Percentiles rank a stretch among this genome's conserved stretches.
Evolutionary conservation across 495 filamentous ascomycete genomes (phyloP).

Genomic region (Niebla homalea): DNA sequence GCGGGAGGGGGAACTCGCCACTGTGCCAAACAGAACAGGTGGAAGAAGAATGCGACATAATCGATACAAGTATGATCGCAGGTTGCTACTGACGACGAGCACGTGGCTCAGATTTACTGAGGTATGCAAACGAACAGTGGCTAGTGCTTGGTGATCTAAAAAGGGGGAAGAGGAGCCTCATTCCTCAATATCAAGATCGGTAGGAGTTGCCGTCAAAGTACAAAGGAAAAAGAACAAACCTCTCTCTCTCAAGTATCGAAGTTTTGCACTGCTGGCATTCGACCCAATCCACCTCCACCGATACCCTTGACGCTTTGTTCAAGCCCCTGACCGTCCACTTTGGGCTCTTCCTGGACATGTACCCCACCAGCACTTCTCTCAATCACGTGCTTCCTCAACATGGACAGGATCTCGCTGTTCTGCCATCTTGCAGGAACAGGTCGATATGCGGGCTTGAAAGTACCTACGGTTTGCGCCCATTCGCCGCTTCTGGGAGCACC

Average conservation of each 20-base stretch:
- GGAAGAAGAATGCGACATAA: neutral
- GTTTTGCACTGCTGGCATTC: slow-evolving; percentile 40
- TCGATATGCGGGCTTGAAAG: slow-evolving; percentile 85
- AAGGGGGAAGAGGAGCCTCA: neutral
- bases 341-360: slow-evolving; percentile 31
- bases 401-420: slow-evolving; percentile 58
- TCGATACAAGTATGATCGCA: neutral
- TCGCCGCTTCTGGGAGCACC: slow-evolving; percentile 52
- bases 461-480: slow-evolving; percentile 93
- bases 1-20: neutral
- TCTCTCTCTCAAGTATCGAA: slow-evolving; percentile 22
- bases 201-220: neutral
- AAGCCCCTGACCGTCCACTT: slow-evolving; percentile 15
- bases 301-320: slow-evolving; percentile 16
- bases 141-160: neutral
- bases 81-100: neutral
- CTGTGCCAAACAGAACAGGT: neutral
- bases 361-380: slow-evolving; percentile 42
- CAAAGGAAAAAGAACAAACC: too few species aligned
- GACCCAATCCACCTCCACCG: slow-evolving; percentile 33
- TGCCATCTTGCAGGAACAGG: slow-evolving; percentile 79
- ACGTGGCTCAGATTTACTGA: neutral
- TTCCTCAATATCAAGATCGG: neutral
- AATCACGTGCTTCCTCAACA: slow-evolving; percentile 70
- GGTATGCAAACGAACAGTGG: neutral